phyloP scores from a whole-genome alignment of 2,329 filamentous ascomycete genomes.

The Colletotrichum sp. region DNA sequence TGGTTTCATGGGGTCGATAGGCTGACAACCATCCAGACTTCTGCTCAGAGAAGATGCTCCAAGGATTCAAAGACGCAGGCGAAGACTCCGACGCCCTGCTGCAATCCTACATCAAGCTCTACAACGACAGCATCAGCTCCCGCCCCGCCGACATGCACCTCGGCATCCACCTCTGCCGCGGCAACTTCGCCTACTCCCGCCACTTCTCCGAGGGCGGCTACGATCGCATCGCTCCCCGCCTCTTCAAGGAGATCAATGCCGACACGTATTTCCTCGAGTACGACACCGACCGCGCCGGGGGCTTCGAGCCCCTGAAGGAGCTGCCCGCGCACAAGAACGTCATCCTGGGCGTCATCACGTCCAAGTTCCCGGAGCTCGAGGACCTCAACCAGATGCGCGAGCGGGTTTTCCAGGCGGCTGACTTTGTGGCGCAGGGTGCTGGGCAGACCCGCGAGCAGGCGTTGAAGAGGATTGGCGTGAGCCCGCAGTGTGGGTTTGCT shows the following conservation, averaged over 20 bases:
- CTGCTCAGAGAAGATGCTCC: conserved; percentile 60
- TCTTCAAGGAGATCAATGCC: conserved; percentile 63
- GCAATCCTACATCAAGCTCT: conserved; percentile 72
- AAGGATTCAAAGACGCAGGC: conserved; percentile 19
- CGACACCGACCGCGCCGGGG: conserved; percentile 62
- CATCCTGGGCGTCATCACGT: conserved; percentile 64
- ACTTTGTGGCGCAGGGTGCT: conserved; percentile 69
- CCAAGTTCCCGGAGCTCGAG: conserved; percentile 63
- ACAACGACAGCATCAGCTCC: conserved; percentile 70
- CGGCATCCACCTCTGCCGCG: conserved; percentile 70
- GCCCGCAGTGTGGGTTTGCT: conserved; percentile 73
- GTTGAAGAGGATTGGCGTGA: conserved; percentile 67
- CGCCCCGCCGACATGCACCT: conserved; percentile 70
- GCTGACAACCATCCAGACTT: conserved; percentile 46
- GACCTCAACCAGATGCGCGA: conserved; percentile 58
- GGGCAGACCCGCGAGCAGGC: conserved; percentile 66
- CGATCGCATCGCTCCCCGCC: conserved; percentile 63
- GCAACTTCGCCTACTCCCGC: conserved; percentile 66
- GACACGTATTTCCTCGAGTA: conserved; percentile 68
- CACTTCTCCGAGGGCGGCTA: conserved; percentile 70
- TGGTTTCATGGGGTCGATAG: too few relatives aligned
- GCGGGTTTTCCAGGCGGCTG: conserved; percentile 61
- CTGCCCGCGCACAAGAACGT: conserved; percentile 66
- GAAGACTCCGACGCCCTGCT: conserved; percentile 58
- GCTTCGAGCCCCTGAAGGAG: conserved; percentile 64